Percentiles rank a stretch among this genome's conserved stretches.
These are phyloP conservation scores for Blepharisma stoltei DNA, from an alignment of 73 alveolate species.

Conservation along the genomic window DNA sequence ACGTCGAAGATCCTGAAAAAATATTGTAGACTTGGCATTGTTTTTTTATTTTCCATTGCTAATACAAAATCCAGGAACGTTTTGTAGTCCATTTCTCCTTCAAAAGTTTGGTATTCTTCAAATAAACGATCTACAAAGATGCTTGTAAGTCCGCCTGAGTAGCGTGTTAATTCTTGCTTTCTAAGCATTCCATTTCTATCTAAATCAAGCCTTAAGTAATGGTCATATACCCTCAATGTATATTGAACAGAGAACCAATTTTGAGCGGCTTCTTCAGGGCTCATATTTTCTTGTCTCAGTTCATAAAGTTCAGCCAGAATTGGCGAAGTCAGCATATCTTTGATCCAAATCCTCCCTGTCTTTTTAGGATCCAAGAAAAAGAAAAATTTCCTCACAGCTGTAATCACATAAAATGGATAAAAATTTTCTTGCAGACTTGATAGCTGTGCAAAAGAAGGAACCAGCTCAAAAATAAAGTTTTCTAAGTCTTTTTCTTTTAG, in stretches of 20 bases:
- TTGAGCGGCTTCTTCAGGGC: slow-evolving; percentile 75
- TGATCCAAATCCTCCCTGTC: slow-evolving; percentile 91
- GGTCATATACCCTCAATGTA: slow-evolving; percentile 84
- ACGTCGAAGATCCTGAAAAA: slow-evolving; percentile 87
- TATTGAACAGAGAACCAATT: slow-evolving; percentile 88
- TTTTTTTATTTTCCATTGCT: slow-evolving; percentile 98
- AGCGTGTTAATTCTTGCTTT: slow-evolving; percentile 79
- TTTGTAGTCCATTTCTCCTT: slow-evolving; percentile 97
- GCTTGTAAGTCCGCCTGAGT: slow-evolving; percentile 82
- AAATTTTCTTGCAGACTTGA: slow-evolving; percentile 75
- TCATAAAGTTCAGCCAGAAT: slow-evolving; percentile 91
- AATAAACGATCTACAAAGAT: slow-evolving; percentile 93
- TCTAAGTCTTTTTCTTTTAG: slow-evolving; percentile 85
- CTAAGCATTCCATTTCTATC: slow-evolving; percentile 95
- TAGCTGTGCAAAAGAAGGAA: slow-evolving; percentile 92
- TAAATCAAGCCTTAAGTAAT: slow-evolving; percentile 84
- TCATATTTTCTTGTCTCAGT: slow-evolving; percentile 69
- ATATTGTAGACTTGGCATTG: slow-evolving; percentile 75
- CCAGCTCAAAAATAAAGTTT: slow-evolving; percentile 92
- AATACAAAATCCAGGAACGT: slow-evolving; percentile 96
- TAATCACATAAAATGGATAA: slow-evolving; percentile 95
- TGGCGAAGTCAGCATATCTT: slow-evolving; percentile 93
- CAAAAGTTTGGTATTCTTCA: slow-evolving; percentile 92
- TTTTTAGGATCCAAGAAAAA: slow-evolving; percentile 82
- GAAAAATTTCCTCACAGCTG: slow-evolving; percentile 97